phyloP scores from a whole-genome alignment of 495 filamentous ascomycete genomes.

The Talaromyces nanjingensis region DNA sequence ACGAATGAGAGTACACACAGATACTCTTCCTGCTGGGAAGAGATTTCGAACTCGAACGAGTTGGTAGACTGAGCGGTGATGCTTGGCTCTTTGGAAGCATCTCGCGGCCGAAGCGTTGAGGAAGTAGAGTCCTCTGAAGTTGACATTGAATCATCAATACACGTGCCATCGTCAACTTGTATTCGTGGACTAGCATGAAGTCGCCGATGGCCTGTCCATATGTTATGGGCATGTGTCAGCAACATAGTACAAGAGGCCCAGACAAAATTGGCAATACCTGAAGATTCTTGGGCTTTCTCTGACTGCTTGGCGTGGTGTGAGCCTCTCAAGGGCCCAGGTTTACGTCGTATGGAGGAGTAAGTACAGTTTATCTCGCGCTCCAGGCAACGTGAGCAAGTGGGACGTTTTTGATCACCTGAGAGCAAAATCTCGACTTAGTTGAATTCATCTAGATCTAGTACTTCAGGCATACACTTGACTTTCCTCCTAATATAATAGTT shows the following conservation, averaged over 20 bases:
- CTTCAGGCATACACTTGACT: background rate
- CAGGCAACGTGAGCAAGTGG: constrained; percentile 2
- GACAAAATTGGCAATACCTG: background rate
- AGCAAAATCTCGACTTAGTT: background rate
- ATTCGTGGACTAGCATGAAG: background rate
- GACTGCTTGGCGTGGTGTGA: background rate
- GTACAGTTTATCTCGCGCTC: background rate
- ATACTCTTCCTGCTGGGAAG: background rate
- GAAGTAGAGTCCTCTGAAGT: background rate
- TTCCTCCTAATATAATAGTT: background rate
- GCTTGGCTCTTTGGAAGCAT: background rate
- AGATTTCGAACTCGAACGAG: background rate
- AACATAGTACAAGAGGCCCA: background rate
- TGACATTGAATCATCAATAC: background rate
- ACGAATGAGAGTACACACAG: background rate
- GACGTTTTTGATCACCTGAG: constrained; percentile 1
- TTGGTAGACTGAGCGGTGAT: background rate
- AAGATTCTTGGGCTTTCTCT: background rate
- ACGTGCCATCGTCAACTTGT: background rate
- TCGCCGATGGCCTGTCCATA: background rate
- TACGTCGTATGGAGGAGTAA: background rate
- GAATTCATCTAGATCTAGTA: background rate
- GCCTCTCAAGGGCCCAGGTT: constrained; percentile 1
- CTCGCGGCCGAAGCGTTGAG: background rate
- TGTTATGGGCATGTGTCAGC: background rate